Percentiles rank a stretch among this genome's conserved stretches.
phyloP scores from a whole-genome alignment of 2,329 filamentous ascomycete species.

The Colletotrichum camelliae region DNA sequence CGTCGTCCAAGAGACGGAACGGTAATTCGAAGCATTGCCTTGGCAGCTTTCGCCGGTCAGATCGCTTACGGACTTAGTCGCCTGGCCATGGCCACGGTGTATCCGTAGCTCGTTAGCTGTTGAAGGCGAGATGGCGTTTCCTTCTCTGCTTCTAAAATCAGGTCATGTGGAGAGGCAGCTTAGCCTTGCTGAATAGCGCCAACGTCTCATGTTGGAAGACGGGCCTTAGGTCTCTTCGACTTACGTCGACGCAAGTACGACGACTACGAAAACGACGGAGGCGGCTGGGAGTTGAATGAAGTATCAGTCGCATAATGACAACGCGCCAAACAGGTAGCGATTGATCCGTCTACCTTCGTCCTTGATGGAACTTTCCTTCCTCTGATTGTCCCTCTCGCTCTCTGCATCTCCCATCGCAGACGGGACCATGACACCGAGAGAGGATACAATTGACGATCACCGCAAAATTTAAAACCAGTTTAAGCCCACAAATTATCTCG shows the following conservation, averaged over 20 bases:
- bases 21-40: neutral
- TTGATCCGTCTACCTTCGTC: neutral
- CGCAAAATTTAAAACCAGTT: neutral
- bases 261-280: neutral
- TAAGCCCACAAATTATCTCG: neutral
- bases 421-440: neutral
- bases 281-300: neutral
- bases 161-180: neutral
- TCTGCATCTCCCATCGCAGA: neutral
- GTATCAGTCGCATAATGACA: neutral
- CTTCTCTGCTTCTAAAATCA: neutral
- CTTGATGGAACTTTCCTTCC: neutral
- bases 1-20: neutral
- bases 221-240: neutral
- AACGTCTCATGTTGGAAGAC: neutral
- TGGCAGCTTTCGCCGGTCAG: neutral
- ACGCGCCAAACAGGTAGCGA: neutral
- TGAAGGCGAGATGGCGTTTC: neutral
- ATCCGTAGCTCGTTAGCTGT: neutral
- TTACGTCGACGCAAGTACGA: neutral
- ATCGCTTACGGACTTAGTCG: conserved; percentile 12
- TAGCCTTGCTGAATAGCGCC: neutral
- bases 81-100: neutral
- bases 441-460: neutral
- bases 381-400: neutral